phyloP scores from a whole-genome alignment of 1,284 basidiomycete genomes.

The Amylostereum chailletii region DNA sequence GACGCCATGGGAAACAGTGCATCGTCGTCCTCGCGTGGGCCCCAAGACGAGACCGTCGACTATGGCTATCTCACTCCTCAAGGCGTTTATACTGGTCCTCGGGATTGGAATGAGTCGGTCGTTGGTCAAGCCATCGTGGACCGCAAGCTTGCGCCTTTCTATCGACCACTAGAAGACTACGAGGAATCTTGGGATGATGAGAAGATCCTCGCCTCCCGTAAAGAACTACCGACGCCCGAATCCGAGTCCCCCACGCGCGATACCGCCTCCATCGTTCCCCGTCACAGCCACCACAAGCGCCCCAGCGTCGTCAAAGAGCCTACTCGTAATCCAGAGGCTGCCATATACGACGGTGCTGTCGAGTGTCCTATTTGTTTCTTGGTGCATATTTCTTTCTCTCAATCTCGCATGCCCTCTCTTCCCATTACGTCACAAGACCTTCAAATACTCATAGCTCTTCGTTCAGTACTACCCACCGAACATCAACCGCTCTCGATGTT shows the following conservation, averaged over 20 bases:
- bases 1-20: slow-evolving; percentile 67
- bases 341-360: slow-evolving; percentile 76
- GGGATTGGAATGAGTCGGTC: slow-evolving; percentile 86
- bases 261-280: slow-evolving; percentile 19
- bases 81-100: slow-evolving; percentile 80
- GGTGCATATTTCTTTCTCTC: slow-evolving; percentile 44
- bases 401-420: slow-evolving; percentile 8
- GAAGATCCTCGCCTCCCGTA: slow-evolving; percentile 71
- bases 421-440: slow-evolving; percentile 5
- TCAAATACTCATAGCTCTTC: slow-evolving; percentile 7
- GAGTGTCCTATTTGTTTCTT: slow-evolving; percentile 99
- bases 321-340: slow-evolving; percentile 55
- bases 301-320: slow-evolving; percentile 47
- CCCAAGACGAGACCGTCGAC: slow-evolving; percentile 74
- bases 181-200: slow-evolving; percentile 81
- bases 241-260: slow-evolving; percentile 18
- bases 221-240: slow-evolving; percentile 42
- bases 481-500: slow-evolving; percentile 95
- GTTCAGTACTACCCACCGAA: slow-evolving; percentile 85
- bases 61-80: slow-evolving; percentile 81
- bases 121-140: slow-evolving; percentile 85
- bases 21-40: slow-evolving; percentile 59
- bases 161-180: slow-evolving; percentile 91
- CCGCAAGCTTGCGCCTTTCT: slow-evolving; percentile 90
- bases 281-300: slow-evolving; percentile 37